These are phyloP conservation scores for Pseudogymnoascus sp. DNA, from an alignment of 2,329 filamentous ascomycete genomes.

Conservation along the genomic window DNA sequence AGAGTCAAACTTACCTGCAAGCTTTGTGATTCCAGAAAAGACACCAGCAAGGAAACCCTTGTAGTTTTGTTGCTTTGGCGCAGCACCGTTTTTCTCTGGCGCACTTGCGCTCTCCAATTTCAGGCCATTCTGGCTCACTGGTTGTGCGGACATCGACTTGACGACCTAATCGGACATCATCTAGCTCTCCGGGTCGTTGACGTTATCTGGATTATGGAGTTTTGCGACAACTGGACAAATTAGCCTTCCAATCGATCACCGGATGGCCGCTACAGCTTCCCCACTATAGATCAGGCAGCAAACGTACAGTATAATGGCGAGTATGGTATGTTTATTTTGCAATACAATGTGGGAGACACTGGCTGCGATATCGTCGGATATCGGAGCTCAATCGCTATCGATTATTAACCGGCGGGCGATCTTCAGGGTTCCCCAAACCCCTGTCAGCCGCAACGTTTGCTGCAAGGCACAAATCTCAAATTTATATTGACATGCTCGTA, in stretches of 20 bases:
- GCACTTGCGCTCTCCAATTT: not conserved
- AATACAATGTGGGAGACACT: not conserved
- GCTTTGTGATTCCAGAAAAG: conserved; percentile 87
- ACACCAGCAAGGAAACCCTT: conserved; percentile 97
- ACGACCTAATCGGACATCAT: not conserved
- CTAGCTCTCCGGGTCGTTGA: not conserved
- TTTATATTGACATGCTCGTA: not conserved
- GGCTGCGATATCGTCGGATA: not conserved
- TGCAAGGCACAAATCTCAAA: not conserved
- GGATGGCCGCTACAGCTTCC: not conserved
- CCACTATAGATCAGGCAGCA: not conserved
- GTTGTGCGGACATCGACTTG: conserved; percentile 1
- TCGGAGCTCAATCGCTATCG: conserved; percentile 8
- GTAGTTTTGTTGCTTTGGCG: conserved; percentile 42
- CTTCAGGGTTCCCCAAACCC: not conserved
- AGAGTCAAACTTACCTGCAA: conserved; percentile 62
- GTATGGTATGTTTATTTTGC: not conserved
- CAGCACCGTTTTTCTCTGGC: not conserved
- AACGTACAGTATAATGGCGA: not conserved
- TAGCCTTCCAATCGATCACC: not conserved
- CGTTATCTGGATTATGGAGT: not conserved
- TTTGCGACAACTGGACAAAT: not conserved
- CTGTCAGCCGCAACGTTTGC: not conserved
- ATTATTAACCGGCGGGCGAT: conserved; percentile 9
- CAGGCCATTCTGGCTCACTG: conserved; percentile 7